Evolutionary conservation across 768 basidiomycete species (phyloP), one percentile per base, ranked within the genome.

Genomic region (Kwoniella sp.): DNA sequence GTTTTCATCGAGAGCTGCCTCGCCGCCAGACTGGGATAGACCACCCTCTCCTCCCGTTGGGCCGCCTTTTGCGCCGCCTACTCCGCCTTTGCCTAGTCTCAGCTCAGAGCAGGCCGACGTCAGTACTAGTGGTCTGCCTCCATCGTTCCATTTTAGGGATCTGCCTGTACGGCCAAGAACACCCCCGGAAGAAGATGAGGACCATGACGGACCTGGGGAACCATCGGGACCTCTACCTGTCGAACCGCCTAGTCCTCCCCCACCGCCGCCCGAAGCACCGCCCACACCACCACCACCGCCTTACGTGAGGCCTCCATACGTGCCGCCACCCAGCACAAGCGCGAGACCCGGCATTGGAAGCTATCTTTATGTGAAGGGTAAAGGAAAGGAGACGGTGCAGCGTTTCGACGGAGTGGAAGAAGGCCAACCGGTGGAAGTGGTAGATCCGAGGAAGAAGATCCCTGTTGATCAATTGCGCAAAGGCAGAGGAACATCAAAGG

Each of bases 61-160:
- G 52, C 62, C 58, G 5, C 62, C 71, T 41, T 68, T 65, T 38
- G 74, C 72, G 22, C 68, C 66, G 13, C 63, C 68, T 2, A 51
- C 66, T 13, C 41, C 41, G 9, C 17, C 66, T 13, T 17, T 17
- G 9, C 17, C 41, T 45, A 9, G 41, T 4, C 11, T 45, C 20
- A 45, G 41, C 41, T 45, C 41, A 45, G 3, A 20, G 9, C 41
- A 45, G 11, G 41, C 41, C 20, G 41, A 45, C 41, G 41, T 17
- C 20, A 45, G 41, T 17, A 45, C 41, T 4, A 17, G 41, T 17
- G 15, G 41, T 45, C 8, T 45, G 45, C 75, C 71, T 69, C 63
- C 81, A 71, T 2, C 69, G 66, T 69, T 82, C 75, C 54, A 76
- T 75, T 55, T 79, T 77, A 64, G 79, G 70, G 67, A 70, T 58